Conservation (phyloP, 2,329 filamentous ascomycete genomes). For the Taxawa tesnikishii region DNA sequence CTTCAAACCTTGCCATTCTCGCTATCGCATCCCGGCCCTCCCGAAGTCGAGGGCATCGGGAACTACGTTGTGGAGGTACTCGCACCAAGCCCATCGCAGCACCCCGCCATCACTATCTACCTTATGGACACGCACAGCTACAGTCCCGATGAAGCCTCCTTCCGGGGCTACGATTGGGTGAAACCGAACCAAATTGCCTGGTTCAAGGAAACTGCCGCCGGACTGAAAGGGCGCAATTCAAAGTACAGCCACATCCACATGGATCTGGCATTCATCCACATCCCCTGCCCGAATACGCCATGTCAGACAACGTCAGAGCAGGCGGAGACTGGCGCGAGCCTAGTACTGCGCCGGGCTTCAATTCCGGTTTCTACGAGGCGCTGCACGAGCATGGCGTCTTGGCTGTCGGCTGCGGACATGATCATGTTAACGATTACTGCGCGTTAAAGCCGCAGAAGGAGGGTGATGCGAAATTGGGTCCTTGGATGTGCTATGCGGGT, state of each 20-base stretch:
- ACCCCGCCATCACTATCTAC: conserved; percentile 90
- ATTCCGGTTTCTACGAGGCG: conserved; percentile 85
- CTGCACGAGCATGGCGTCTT: conserved; percentile 75
- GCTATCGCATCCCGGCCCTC: conserved; percentile 70
- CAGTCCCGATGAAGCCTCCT: conserved; percentile 77
- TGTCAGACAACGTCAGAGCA: conserved; percentile 39
- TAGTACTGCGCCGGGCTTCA: conserved; percentile 78
- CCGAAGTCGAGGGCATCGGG: conserved; percentile 76
- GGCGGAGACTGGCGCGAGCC: conserved; percentile 69
- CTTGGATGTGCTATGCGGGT: conserved; percentile 99
- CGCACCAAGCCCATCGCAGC: conserved; percentile 63
- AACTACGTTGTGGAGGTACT: conserved; percentile 92
- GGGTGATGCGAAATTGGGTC: conserved; percentile 26
- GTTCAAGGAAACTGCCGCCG: conserved; percentile 70
- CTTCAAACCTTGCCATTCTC: conserved; percentile 83
- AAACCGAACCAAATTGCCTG: conserved; percentile 89
- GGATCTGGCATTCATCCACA: conserved; percentile 95
- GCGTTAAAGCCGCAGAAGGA: conserved; percentile 38
- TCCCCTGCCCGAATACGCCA: conserved; percentile 84
- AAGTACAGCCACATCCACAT: conserved; percentile 90
- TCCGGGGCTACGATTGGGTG: conserved; percentile 93
- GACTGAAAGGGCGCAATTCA: conserved; percentile 52
- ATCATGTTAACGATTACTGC: conserved; percentile 97
- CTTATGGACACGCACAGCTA: conserved; percentile 88
- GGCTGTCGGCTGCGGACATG: conserved; percentile 85